Conservation (phyloP, 129 eudicot species). For the carrot (Daucus carota) region DNA sequence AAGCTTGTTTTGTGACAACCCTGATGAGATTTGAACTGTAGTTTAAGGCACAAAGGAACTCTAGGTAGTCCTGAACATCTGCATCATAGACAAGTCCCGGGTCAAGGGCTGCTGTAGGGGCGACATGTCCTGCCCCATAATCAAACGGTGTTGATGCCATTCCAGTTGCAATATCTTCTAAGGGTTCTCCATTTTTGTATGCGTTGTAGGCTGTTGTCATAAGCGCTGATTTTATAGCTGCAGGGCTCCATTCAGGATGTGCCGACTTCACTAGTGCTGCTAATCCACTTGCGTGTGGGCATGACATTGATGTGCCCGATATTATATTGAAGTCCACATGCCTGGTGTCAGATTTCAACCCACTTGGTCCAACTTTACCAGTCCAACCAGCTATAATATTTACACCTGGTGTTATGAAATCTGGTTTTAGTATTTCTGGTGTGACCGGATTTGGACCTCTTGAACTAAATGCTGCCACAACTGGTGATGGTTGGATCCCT, state of each 20-base stretch:
- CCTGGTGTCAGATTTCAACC: slow-evolving; percentile 43
- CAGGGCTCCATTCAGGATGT: slow-evolving; percentile 52
- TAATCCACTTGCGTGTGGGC: slow-evolving; percentile 47
- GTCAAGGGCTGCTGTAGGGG: slow-evolving; percentile 50
- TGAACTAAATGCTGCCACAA: slow-evolving; percentile 74
- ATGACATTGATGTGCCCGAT: slow-evolving; percentile 65
- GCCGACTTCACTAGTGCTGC: slow-evolving; percentile 36
- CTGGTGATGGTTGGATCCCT: slow-evolving; percentile 67
- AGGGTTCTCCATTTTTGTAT: slow-evolving; percentile 25
- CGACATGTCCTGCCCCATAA: slow-evolving; percentile 66
- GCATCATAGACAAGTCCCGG: slow-evolving; percentile 61
- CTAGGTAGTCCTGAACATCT: slow-evolving; percentile 34
- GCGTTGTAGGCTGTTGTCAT: slow-evolving; percentile 43
- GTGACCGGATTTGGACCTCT: slow-evolving; percentile 76
- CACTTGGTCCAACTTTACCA: slow-evolving; percentile 59
- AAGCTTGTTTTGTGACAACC: slow-evolving; percentile 23
- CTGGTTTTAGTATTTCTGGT: slow-evolving; percentile 71
- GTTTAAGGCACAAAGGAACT: slow-evolving; percentile 55
- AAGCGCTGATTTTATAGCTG: slow-evolving; percentile 43
- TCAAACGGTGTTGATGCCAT: slow-evolving; percentile 57
- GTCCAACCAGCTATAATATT: slow-evolving; percentile 82
- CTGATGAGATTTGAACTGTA: slow-evolving; percentile 39
- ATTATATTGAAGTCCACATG: slow-evolving; percentile 56
- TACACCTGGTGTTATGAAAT: slow-evolving; percentile 80
- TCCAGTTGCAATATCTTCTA: slow-evolving; percentile 39